These are phyloP conservation scores for Bruguiera hainesii DNA, from an alignment of 441 rosid species.

Conservation along the genomic window DNA sequence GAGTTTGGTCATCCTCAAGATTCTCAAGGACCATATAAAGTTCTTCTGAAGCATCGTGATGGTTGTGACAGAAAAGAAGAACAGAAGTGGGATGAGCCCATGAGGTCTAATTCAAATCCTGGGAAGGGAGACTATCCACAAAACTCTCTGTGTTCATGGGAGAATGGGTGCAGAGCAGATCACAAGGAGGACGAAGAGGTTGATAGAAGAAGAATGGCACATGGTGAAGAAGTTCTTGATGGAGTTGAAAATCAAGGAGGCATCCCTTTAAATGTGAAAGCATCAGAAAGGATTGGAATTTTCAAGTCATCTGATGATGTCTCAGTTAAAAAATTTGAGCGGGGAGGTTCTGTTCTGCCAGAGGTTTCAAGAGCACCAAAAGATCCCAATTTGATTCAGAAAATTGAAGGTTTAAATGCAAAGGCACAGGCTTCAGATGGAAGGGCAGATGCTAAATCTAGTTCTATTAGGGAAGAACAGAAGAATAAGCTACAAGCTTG, in stretches of 20 bases:
- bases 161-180: conserved; percentile 46
- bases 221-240: conserved; percentile 34
- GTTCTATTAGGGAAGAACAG: conserved; percentile 40
- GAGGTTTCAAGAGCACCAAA: conserved; percentile 34
- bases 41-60: conserved; percentile 74
- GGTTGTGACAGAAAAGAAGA: conserved; percentile 54
- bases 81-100: conserved; percentile 43
- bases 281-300: conserved; percentile 32
- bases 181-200: conserved; percentile 30
- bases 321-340: conserved; percentile 27
- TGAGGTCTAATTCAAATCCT: conserved; percentile 27
- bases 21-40: conserved; percentile 57
- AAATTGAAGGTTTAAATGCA: conserved; percentile 81
- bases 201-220: conserved; percentile 28
- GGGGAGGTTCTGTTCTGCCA: conserved; percentile 25
- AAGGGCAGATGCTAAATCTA: conserved; percentile 35
- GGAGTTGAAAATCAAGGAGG: conserved; percentile 30
- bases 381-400: conserved; percentile 71
- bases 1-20: conserved; percentile 60
- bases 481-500: conserved; percentile 39
- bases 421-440: conserved; percentile 51
- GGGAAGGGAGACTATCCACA: conserved; percentile 37
- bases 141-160: conserved; percentile 33
- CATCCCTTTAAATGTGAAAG: conserved; percentile 30
- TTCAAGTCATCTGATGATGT: conserved; percentile 35